A percentile compares a stretch with the other conserved stretches of the same genome.
phyloP scores from a whole-genome alignment of 2,329 filamentous ascomycete species.

The Metarhizium humberi region DNA sequence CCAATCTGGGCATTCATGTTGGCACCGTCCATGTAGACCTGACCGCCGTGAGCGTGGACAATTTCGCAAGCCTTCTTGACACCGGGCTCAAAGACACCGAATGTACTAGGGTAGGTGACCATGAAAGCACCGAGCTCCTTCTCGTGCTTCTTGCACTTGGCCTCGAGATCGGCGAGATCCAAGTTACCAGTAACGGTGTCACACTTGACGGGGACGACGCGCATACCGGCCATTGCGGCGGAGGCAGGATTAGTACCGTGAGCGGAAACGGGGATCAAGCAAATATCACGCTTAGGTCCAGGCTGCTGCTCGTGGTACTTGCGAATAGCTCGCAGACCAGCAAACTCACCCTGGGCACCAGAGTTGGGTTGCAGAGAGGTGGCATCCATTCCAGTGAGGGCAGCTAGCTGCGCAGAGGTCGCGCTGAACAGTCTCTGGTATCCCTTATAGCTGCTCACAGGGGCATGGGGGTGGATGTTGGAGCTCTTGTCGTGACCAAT shows the following conservation, averaged over 20 bases:
- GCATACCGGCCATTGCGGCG: conserved; percentile 92
- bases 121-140: conserved; percentile 86
- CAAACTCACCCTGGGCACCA: conserved; percentile 90
- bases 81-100: conserved; percentile 85
- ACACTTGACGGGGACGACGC: conserved; percentile 86
- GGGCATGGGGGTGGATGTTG: conserved; percentile 73
- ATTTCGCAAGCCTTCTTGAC: conserved; percentile 78
- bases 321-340: conserved; percentile 79
- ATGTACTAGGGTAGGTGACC: conserved; percentile 95
- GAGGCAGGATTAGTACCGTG: conserved; percentile 95
- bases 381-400: conserved; percentile 84
- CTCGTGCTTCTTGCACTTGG: conserved; percentile 81
- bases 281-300: conserved; percentile 73
- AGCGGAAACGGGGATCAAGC: conserved; percentile 87
- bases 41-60: conserved; percentile 79
- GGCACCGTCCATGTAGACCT: conserved; percentile 97
- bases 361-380: conserved; percentile 92
- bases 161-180: conserved; percentile 74
- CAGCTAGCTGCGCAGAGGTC: conserved; percentile 65
- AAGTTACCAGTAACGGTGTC: conserved; percentile 81
- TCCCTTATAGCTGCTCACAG: conserved; percentile 51
- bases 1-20: conserved; percentile 99
- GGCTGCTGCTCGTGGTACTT: conserved; percentile 67
- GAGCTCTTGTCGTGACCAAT: conserved; percentile 69
- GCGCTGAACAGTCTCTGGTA: conserved; percentile 62